These are phyloP conservation scores for Oxyria digyna DNA, from an alignment of 148 eudicot genomes.

Conservation along the genomic window DNA sequence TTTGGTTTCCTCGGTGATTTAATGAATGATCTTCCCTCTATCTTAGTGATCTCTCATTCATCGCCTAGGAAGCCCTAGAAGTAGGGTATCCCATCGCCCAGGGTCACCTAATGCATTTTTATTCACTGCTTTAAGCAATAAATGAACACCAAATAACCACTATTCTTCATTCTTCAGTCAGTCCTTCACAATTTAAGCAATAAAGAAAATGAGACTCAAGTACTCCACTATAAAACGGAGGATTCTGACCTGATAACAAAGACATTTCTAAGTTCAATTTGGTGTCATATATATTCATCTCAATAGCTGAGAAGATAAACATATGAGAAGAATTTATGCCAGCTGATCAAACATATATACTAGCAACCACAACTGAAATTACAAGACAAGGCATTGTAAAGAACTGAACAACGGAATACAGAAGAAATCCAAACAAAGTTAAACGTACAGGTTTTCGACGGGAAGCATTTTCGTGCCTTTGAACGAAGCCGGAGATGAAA, in stretches of 20 bases:
- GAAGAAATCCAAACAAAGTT: not conserved
- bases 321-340: not conserved
- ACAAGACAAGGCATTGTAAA: not conserved
- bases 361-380: no score
- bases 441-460: slow-evolving; percentile 53
- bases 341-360: no score
- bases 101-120: no score
- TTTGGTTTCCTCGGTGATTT: no score
- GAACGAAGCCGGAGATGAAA: slow-evolving; percentile 27
- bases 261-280: not conserved
- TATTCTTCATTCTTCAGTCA: not conserved
- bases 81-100: no score
- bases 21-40: no score
- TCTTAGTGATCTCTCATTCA: no score
- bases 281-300: not conserved
- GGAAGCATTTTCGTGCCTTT: slow-evolving; percentile 18
- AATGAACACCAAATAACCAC: not conserved
- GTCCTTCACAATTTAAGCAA: not conserved
- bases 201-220: not conserved
- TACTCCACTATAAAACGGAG: not conserved
- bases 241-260: not conserved
- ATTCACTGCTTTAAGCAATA: not conserved
- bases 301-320: not conserved
- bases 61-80: no score
- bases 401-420: not conserved